phyloP scores from a whole-genome alignment of 306 rosid genomes.

The Fagus crenata region DNA sequence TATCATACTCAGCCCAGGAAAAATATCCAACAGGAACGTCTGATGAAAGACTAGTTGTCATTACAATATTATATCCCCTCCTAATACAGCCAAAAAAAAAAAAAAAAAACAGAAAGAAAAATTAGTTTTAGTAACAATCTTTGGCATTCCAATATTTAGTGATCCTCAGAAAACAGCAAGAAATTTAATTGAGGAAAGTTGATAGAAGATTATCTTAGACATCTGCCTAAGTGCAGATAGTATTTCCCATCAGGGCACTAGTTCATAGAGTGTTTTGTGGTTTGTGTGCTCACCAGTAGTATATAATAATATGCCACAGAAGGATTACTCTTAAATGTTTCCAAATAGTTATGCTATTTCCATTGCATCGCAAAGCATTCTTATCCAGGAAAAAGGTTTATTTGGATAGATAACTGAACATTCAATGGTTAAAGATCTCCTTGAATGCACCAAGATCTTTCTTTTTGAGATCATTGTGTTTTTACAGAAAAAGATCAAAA shows the following conservation, averaged over 20 bases:
- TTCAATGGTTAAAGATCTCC: not conserved
- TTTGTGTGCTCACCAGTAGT: not conserved
- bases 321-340: not conserved
- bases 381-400: not conserved
- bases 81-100: constrained; percentile 41
- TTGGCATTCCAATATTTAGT: not conserved
- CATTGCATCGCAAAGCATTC: not conserved
- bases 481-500: not conserved
- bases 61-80: constrained; percentile 75
- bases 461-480: too few species aligned
- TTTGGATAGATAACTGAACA: not conserved
- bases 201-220: not conserved
- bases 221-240: not conserved
- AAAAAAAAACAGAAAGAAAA: constrained; percentile 6
- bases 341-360: not conserved
- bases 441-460: too few species aligned
- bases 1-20: constrained; percentile 98
- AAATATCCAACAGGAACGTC: constrained; percentile 99
- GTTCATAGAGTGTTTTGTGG: constrained; percentile 9
- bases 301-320: not conserved
- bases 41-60: constrained; percentile 98
- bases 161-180: not conserved
- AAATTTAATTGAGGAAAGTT: constrained; percentile 7
- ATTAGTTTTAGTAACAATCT: constrained; percentile 31
- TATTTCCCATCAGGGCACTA: not conserved